A percentile compares a stretch with the other conserved stretches of the same genome.
Conservation (phyloP, 352 stramenopile species). For the Peronospora farinosa region DNA sequence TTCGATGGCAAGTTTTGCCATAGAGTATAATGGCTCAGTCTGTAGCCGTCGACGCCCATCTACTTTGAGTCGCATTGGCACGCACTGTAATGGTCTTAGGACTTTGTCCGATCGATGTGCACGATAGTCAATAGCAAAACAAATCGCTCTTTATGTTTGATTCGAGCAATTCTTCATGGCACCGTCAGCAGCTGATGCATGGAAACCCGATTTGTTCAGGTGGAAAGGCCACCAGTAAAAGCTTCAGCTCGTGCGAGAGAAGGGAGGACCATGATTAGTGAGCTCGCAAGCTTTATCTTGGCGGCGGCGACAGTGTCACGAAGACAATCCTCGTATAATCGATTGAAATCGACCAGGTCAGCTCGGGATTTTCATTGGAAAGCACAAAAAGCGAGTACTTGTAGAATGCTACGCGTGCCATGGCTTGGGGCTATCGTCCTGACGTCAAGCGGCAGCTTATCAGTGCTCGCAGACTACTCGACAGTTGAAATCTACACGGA, state of each 20-base stretch:
- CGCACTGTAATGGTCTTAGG: no score
- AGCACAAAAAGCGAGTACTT: conserved; percentile 8
- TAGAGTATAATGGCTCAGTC: no score
- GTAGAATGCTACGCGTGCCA: conserved; percentile 21
- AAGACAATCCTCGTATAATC: conserved; percentile 23
- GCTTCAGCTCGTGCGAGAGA: conserved; percentile 28
- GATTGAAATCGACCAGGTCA: conserved; percentile 11
- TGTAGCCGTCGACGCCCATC: no score
- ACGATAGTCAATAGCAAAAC: no score
- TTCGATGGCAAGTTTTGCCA: no score
- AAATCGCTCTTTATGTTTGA: neutral
- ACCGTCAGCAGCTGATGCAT: conserved; percentile 18
- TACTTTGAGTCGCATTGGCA: no score
- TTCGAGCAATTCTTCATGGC: conserved; percentile 25
- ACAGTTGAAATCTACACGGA: conserved; percentile 36
- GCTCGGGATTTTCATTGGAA: conserved; percentile 17
- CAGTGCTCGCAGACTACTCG: conserved; percentile 18
- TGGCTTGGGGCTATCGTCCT: conserved; percentile 26
- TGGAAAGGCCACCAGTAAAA: conserved; percentile 20
- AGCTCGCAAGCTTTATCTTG: neutral
- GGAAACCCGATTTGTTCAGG: conserved; percentile 18
- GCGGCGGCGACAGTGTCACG: neutral
- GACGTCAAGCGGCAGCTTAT: conserved; percentile 10
- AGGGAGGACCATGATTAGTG: conserved; percentile 20
- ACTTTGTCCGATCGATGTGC: no score